Evolutionary conservation across 1,139 yeast species (phyloP).

Genomic region (Taphrina communis): DNA sequence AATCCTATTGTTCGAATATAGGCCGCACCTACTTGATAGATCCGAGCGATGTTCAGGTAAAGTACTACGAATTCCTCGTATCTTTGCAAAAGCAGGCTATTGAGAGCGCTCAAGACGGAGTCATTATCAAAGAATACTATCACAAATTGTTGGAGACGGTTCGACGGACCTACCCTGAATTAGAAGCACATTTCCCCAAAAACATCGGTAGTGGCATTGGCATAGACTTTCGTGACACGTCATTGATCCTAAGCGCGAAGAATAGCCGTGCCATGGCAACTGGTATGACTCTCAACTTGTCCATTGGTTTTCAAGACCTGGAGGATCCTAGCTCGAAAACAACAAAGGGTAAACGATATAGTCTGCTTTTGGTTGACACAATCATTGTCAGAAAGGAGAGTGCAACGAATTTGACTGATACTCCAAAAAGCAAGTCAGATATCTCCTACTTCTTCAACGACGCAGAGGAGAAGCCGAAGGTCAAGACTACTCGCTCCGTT

Average conservation of each 20-base stretch:
- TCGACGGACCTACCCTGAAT: slow-evolving; percentile 62
- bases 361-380: slow-evolving; percentile 83
- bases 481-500: slow-evolving; percentile 42
- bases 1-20: slow-evolving; percentile 84
- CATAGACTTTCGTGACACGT: slow-evolving; percentile 83
- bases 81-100: slow-evolving; percentile 66
- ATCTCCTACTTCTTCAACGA: slow-evolving; percentile 80
- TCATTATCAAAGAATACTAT: slow-evolving; percentile 69
- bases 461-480: slow-evolving; percentile 50
- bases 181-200: slow-evolving; percentile 70
- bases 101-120: slow-evolving; percentile 68
- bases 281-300: slow-evolving; percentile 77
- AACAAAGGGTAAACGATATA: slow-evolving; percentile 62
- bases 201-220: slow-evolving; percentile 92
- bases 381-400: slow-evolving; percentile 64
- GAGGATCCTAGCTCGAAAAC: slow-evolving; percentile 55
- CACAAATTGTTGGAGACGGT: slow-evolving; percentile 66
- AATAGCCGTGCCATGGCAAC: slow-evolving; percentile 70
- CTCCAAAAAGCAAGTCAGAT: slow-evolving; percentile 73
- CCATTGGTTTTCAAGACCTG: slow-evolving; percentile 76
- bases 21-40: slow-evolving; percentile 90
- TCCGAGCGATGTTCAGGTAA: slow-evolving; percentile 77
- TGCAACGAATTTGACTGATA: slow-evolving; percentile 73
- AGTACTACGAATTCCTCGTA: slow-evolving; percentile 76
- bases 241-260: slow-evolving; percentile 73